Evolutionary conservation across 2,329 filamentous ascomycete species (phyloP), one percentile per base, ranked within the genome.

Genomic region (Alternaria sp.): DNA sequence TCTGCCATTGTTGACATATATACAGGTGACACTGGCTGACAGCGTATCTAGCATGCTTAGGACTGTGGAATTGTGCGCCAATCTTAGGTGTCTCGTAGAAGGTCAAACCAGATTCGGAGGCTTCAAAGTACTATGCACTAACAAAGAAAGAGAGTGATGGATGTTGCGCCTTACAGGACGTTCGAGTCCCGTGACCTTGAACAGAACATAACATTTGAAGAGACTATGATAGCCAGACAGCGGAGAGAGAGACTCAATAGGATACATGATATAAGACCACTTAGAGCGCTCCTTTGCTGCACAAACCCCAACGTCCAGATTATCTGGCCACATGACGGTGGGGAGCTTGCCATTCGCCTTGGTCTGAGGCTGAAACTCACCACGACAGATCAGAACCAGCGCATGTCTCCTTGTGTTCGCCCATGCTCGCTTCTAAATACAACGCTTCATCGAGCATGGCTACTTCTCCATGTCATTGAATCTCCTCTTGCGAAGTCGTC

Each of bases 171-270:
- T 5, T 27, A 27, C 25, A 6, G 25, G 5, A 27, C 25, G 25
- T 27, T 1, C 25, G 25, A 27, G 25, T 27, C 25, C 6, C 6
- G 25, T 27, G 25, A 7, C 25, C 25, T 27, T 0, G 25, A 27
- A 5, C 25, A 27, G 25, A 27, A 27, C 5, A 27, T 27, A 27
- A 27, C 25, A 27, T 27, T 27, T 27, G 6, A 0, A 27, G 25
- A 27, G 25, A 10, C 16, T 38, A 12, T n/a, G 16, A 4, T 38
- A 7, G n/a, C 16, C 4, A 4, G n/a, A 10, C 36, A n/a, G 16
- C n/a, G 11, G 1, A 38, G 6, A n/a, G 0, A 18, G 7, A 12
- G n/a, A 12, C 6, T 18, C 0, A 1, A n/a, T 7, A 18, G 16
- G 18, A 38, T 10, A 3, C 16, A 0, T 38, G 5, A 18, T 18